phyloP scores from a whole-genome alignment of 768 basidiomycete genomes.

The Russula foetens region DNA sequence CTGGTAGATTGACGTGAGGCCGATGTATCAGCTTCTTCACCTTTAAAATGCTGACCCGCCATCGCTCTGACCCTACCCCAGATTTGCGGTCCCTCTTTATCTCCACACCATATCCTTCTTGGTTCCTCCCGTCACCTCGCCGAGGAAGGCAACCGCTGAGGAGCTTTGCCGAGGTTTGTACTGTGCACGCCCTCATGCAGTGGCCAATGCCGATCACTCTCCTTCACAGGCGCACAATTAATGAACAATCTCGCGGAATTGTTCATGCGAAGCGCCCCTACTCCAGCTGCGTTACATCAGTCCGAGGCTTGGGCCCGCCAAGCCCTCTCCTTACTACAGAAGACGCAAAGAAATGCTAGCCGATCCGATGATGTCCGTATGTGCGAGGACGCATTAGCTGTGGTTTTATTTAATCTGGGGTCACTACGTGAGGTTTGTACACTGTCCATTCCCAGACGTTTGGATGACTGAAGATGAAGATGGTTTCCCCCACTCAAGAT shows the following conservation, averaged over 20 bases:
- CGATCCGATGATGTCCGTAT: conserved; percentile 2
- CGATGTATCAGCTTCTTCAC: background rate
- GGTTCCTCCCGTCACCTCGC: conserved; percentile 33
- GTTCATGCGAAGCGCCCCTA: conserved; percentile 31
- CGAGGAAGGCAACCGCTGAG: conserved; percentile 29
- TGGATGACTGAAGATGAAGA: background rate
- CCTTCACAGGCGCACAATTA: conserved; percentile 33
- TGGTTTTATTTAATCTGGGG: conserved; percentile 18
- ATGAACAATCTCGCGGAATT: conserved; percentile 43
- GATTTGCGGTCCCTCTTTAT: conserved; percentile 58
- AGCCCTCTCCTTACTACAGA: conserved; percentile 32
- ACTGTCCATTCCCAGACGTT: background rate
- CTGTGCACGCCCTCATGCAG: background rate
- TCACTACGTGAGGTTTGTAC: conserved; percentile 19
- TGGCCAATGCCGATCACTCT: background rate
- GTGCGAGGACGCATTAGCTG: conserved; percentile 17
- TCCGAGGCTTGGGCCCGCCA: conserved; percentile 59
- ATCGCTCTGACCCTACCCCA: conserved; percentile 21
- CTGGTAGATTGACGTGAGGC: conserved; percentile 51
- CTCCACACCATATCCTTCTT: conserved; percentile 56
- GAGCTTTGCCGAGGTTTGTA: conserved; percentile 52
- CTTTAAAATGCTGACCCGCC: conserved; percentile 12
- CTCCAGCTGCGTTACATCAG: conserved; percentile 31
- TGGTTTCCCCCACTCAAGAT: conserved; percentile 6
- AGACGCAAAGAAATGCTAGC: conserved; percentile 17